These are phyloP conservation scores for Kregervanrija fluxuum DNA, from an alignment of 805 yeast genomes.

Conservation along the genomic window DNA sequence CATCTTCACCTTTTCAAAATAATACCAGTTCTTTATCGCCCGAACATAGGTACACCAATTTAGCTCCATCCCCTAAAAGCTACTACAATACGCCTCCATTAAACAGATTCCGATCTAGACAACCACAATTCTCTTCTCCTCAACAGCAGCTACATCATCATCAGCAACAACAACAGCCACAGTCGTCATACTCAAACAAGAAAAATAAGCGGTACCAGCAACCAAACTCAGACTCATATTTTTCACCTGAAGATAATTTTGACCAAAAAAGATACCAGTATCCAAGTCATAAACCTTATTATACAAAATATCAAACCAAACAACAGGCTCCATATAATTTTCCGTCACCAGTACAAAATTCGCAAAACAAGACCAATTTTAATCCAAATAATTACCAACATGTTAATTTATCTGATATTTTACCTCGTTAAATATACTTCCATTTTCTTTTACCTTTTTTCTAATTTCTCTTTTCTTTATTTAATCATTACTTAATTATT, in stretches of 20 bases:
- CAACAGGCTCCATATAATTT: no score
- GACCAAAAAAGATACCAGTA: no score
- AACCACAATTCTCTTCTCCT: background rate
- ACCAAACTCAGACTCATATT: no score
- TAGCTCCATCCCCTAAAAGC: no score
- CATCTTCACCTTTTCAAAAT: background rate
- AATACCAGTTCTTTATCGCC: background rate
- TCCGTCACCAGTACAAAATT: no score
- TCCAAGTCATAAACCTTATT: no score
- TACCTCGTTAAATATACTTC: constrained; percentile 4
- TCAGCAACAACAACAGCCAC: background rate
- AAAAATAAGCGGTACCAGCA: no score
- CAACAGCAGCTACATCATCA: background rate
- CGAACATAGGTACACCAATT: no score
- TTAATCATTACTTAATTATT: background rate
- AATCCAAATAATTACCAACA: constrained; percentile 1
- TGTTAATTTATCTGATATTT: constrained; percentile 7
- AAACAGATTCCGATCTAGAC: background rate
- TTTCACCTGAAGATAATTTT: no score
- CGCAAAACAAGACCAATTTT: no score
- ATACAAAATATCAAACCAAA: no score
- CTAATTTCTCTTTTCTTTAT: background rate
- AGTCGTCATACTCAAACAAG: background rate
- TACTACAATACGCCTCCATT: background rate
- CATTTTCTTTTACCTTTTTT: background rate